Base-by-base conservation (phyloP, 225 moss, liverwort and hornwort species). In the Lunularia cruciata region DNA sequence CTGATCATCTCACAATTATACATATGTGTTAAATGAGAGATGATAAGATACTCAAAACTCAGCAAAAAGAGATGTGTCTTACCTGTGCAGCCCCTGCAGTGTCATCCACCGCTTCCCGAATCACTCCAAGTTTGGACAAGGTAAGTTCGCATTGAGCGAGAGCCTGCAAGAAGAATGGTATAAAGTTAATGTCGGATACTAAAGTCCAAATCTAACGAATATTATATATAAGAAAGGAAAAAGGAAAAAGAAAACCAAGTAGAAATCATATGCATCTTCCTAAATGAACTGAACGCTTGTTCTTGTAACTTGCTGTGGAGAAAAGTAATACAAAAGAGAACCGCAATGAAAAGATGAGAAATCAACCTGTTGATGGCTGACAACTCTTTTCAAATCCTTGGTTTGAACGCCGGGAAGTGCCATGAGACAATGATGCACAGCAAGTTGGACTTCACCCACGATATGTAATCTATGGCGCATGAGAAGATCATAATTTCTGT, bases 71-170 rank as follows among this genome's bases (percentile, higher is more conserved):
- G 30, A 79, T 48, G 47, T 84, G 86, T 15, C 83, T 83, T 72
- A 86, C 71, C 71, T 89, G 56, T 15, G 56, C 56, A 57, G 56
- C 56, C 12, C 56, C 56, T 28, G 56, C 56, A 12, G 56, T 57
- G 32, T 57, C 56, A 57, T 57, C 56, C 56, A 57, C 56, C 11
- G 56, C 56, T 15, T 57, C 56, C 30, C 56, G 56, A 32, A 57
- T 32, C 2, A 57, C 56, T 30, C 56, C 56, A 57, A 57, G 56
- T 57, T 57, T 89, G 25, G 89, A 84, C 52, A 89, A 75, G n/a
- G 82, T 86, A 33, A 77, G 76, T 77, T 89, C 89, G 76, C 89
- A 89, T 61, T 89, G 89, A 51, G 89, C 89, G 46, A 89, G 73
- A 60, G 89, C 89, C 86, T 89, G 81, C 36, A 57, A 57, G 4